A percentile compares a stretch with the other conserved stretches of the same genome.
Conservation (phyloP, 345 rosid genomes). For the Turnera subulata region DNA sequence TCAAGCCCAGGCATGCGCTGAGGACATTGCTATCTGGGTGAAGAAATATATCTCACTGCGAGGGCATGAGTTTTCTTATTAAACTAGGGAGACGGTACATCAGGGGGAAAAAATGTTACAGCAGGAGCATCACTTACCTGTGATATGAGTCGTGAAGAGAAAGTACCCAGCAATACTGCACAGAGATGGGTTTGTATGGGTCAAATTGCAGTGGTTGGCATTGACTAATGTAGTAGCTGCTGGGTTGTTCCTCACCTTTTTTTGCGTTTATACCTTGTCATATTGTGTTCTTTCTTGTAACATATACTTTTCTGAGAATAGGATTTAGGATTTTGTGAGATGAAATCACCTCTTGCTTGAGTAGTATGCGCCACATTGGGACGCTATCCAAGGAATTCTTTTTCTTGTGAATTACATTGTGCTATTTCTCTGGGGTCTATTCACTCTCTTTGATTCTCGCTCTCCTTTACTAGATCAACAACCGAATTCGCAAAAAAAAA, state of each 20-base stretch:
- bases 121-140: neutral
- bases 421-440: conserved; percentile 2
- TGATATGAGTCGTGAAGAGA: neutral
- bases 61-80: conserved; percentile 91
- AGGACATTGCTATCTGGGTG: conserved; percentile 89
- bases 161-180: neutral
- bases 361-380: conserved; percentile 15
- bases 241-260: conserved; percentile 6
- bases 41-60: conserved; percentile 82
- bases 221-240: conserved; percentile 4
- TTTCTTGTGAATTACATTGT: conserved; percentile 6
- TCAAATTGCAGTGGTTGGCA: conserved; percentile 4
- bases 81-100: conserved; percentile 1
- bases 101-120: neutral
- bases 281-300: conserved; percentile 10
- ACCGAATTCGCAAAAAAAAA: too few species aligned
- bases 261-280: conserved; percentile 3
- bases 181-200: neutral
- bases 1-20: conserved; percentile 88
- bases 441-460: too few species aligned
- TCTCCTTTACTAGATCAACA: too few species aligned
- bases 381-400: conserved; percentile 1
- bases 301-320: conserved; percentile 11
- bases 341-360: conserved; percentile 5
- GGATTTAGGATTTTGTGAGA: conserved; percentile 15